phyloP scores from a whole-genome alignment of 2,329 filamentous ascomycete genomes.

The Fusarium subtropicale region DNA sequence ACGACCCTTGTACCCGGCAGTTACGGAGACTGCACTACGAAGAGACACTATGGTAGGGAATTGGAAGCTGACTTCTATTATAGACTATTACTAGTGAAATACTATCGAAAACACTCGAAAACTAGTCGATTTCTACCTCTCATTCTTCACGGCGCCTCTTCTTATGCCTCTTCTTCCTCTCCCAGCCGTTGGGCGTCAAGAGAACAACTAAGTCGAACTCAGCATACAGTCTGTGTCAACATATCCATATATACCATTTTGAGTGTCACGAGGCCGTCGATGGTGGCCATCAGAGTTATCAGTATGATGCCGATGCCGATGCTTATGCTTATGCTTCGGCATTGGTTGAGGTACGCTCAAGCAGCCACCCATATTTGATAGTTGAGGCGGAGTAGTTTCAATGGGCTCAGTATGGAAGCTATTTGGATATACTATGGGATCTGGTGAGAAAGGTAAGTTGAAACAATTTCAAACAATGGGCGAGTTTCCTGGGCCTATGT shows the following conservation, averaged over 20 bases:
- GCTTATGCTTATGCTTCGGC: not conserved
- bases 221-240: not conserved
- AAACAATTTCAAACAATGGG: not conserved
- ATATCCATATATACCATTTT: not conserved
- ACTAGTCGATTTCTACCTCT: not conserved
- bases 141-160: not conserved
- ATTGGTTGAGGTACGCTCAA: slow-evolving; percentile 5
- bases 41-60: not conserved
- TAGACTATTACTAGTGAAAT: not conserved
- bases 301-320: not conserved
- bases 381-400: not conserved
- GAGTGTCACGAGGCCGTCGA: not conserved
- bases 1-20: slow-evolving; percentile 1
- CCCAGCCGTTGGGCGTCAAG: not conserved
- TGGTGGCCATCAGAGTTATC: not conserved
- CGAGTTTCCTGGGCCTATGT: not conserved
- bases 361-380: slow-evolving; percentile 19
- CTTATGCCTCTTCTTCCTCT: not conserved
- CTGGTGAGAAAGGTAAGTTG: not conserved
- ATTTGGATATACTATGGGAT: not conserved
- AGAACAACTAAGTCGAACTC: not conserved
- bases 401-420: not conserved
- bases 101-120: not conserved
- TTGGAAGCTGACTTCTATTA: not conserved
- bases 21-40: not conserved